phyloP scores from a whole-genome alignment of 768 basidiomycete genomes.

The Suillus cothurnatus region DNA sequence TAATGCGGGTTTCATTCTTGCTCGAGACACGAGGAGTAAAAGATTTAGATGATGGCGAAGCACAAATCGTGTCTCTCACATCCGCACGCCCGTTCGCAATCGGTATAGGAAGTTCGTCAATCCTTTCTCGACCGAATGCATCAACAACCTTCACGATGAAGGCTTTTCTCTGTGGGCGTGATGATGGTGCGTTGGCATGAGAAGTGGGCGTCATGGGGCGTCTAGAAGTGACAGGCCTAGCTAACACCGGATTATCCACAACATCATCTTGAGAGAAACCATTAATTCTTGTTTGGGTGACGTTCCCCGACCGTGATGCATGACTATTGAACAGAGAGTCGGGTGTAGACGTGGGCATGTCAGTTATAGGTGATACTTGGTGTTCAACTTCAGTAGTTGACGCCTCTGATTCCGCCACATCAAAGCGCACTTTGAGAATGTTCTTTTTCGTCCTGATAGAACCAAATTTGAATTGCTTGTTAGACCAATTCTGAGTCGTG shows the following conservation, averaged over 20 bases:
- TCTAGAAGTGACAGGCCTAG: conserved; percentile 22
- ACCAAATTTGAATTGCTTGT: conserved; percentile 31
- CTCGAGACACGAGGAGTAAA: conserved; percentile 28
- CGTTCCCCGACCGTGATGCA: not conserved
- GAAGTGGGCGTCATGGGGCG: conserved; percentile 23
- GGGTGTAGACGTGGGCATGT: conserved; percentile 18
- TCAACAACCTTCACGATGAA: conserved; percentile 66
- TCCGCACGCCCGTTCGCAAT: conserved; percentile 21
- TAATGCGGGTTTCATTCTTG: conserved; percentile 53
- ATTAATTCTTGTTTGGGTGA: not conserved
- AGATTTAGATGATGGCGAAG: conserved; percentile 14
- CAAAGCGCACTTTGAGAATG: conserved; percentile 73
- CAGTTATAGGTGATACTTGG: conserved; percentile 25
- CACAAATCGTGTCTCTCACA: conserved; percentile 15
- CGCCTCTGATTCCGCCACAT: conserved; percentile 42
- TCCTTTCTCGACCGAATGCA: conserved; percentile 61
- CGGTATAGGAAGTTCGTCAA: conserved; percentile 16
- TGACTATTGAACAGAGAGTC: not conserved
- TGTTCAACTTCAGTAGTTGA: conserved; percentile 30
- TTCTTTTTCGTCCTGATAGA: conserved; percentile 49
- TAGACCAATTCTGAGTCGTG: conserved; percentile 16
- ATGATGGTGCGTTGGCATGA: conserved; percentile 24
- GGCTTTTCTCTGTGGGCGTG: conserved; percentile 45
- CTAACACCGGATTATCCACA: conserved; percentile 1
- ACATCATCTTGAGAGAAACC: conserved; percentile 9